A percentile compares a stretch with the other conserved stretches of the same genome.
These are phyloP conservation scores for Mucor piriformis DNA, from an alignment of 371 early-diverging fungal species.

Conservation along the genomic window DNA sequence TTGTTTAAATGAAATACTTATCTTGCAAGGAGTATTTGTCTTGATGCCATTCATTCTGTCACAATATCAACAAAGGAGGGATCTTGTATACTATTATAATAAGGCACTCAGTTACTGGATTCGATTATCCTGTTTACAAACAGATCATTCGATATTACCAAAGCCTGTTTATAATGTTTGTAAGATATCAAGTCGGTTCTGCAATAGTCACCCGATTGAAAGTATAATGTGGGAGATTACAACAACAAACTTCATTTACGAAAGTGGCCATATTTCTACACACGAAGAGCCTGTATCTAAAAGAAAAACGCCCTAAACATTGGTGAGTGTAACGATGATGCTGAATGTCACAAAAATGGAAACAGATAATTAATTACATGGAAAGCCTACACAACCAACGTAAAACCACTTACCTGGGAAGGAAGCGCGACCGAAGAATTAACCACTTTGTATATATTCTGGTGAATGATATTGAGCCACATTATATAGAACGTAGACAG, in stretches of 20 bases:
- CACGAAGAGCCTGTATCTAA: conserved; percentile 23
- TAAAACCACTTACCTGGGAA: conserved; percentile 18
- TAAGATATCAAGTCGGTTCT: conserved; percentile 23
- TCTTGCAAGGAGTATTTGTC: conserved; percentile 20
- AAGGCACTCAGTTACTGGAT: conserved; percentile 18
- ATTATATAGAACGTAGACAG: conserved; percentile 21
- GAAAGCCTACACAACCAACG: conserved; percentile 18
- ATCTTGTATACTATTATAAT: conserved; percentile 23
- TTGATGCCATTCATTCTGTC: conserved; percentile 20
- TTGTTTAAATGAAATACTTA: conserved; percentile 24
- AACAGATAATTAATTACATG: conserved; percentile 20
- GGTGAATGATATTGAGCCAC: conserved; percentile 19
- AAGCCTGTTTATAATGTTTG: conserved; percentile 21
- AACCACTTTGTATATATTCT: conserved; percentile 20
- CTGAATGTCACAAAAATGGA: conserved; percentile 23
- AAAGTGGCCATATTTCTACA: conserved; percentile 23
- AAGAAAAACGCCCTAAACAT: conserved; percentile 17
- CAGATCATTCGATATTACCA: conserved; percentile 18
- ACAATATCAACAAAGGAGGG: conserved; percentile 22
- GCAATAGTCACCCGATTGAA: conserved; percentile 10
- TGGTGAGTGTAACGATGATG: conserved; percentile 21
- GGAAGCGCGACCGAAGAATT: conserved; percentile 20
- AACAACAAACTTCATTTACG: conserved; percentile 22
- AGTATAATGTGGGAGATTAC: conserved; percentile 16
- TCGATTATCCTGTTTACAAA: conserved; percentile 15